These are phyloP conservation scores for Parietichytrium sp. DNA, from an alignment of 108 stramenopile genomes.

Conservation along the genomic window DNA sequence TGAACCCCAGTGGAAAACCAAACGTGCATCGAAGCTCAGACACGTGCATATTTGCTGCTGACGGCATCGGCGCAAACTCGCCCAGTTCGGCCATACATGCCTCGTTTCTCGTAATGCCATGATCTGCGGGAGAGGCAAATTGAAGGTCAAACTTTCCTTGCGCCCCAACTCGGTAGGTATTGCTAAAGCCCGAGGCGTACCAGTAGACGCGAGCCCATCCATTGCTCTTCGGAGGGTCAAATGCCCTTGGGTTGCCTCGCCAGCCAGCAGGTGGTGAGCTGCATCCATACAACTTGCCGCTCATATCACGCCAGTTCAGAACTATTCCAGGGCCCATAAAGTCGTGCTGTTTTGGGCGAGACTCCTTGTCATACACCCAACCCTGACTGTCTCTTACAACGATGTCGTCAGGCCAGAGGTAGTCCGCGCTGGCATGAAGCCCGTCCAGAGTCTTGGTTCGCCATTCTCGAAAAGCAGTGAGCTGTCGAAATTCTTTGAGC, in stretches of 20 bases:
- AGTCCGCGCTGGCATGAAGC: not conserved
- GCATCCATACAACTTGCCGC: not conserved
- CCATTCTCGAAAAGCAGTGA: too few species aligned
- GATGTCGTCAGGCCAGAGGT: not conserved
- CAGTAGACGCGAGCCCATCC: constrained; percentile 32
- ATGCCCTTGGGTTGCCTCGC: not conserved
- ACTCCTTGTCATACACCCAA: not conserved
- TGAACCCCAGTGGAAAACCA: not conserved
- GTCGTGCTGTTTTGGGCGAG: constrained; percentile 15
- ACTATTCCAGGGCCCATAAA: constrained; percentile 21
- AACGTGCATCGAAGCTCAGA: constrained; percentile 39
- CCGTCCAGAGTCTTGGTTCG: too few species aligned
- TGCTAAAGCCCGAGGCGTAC: not conserved
- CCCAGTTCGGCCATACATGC: too few species aligned
- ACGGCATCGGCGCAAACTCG: not conserved
- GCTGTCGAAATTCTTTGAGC: too few species aligned
- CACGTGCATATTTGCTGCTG: not conserved
- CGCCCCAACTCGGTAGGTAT: constrained; percentile 25
- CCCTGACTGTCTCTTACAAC: not conserved
- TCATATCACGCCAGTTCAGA: constrained; percentile 4
- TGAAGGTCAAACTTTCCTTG: not conserved
- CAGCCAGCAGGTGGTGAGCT: not conserved
- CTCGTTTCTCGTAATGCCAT: too few species aligned
- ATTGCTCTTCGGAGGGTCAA: not conserved
- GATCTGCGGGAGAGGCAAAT: not conserved